phyloP scores from a whole-genome alignment of 345 rosid genomes.

The Populus davidiana region DNA sequence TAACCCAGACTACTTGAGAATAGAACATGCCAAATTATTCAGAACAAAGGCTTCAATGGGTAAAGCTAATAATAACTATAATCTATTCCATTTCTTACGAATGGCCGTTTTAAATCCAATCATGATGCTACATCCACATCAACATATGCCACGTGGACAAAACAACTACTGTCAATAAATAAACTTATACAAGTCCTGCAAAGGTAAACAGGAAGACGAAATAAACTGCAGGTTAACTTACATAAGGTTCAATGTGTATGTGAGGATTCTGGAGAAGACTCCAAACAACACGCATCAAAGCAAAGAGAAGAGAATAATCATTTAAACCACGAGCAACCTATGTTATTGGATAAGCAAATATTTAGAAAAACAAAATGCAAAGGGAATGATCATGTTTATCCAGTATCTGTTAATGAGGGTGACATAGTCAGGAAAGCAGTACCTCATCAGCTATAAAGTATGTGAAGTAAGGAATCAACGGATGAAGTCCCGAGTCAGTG shows the following conservation, averaged over 20 bases:
- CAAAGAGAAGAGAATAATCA: conserved; percentile 75
- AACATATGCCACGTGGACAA: neutral
- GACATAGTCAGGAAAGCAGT: conserved; percentile 20
- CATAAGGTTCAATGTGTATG: conserved; percentile 88
- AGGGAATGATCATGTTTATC: conserved; percentile 6
- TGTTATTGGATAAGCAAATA: conserved; percentile 20
- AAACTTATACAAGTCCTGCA: neutral
- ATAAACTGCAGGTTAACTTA: conserved; percentile 40
- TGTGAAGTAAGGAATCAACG: conserved; percentile 95
- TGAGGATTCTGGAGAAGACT: conserved; percentile 91
- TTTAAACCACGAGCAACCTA: conserved; percentile 91
- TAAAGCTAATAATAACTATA: too few species aligned
- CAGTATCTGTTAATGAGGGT: neutral
- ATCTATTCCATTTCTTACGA: neutral
- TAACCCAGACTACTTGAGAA: neutral
- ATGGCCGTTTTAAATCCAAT: neutral
- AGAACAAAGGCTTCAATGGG: neutral
- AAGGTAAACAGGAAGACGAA: neutral
- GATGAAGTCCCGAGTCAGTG: conserved; percentile 95
- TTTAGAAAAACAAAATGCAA: conserved; percentile 14
- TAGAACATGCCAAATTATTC: neutral
- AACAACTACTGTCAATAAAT: neutral
- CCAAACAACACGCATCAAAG: conserved; percentile 84
- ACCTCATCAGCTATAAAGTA: conserved; percentile 94
- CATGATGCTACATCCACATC: neutral